Percentiles rank a stretch among this genome's conserved stretches.
These are phyloP conservation scores for Erysiphe pulchra DNA, from an alignment of 2,329 filamentous ascomycete genomes.

Conservation along the genomic window DNA sequence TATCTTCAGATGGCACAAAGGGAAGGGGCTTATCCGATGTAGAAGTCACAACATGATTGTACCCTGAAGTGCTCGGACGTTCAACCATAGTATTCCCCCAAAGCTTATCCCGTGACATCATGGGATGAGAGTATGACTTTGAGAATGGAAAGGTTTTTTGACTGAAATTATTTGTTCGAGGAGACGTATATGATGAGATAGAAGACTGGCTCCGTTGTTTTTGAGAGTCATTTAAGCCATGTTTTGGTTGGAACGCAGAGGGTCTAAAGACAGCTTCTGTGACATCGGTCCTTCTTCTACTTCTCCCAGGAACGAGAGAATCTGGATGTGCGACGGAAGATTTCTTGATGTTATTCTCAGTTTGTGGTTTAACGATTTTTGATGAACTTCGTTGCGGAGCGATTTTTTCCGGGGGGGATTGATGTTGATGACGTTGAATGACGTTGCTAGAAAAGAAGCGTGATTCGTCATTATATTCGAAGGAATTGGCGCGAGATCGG, in stretches of 20 bases:
- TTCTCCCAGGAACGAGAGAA: neutral
- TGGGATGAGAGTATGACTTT: neutral
- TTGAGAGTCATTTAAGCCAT: neutral
- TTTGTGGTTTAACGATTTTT: neutral
- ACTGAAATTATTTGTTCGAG: neutral
- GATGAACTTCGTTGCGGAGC: neutral
- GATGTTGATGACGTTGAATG: neutral
- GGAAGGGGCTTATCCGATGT: constrained; percentile 25
- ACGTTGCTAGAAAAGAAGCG: constrained; percentile 17
- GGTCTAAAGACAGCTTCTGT: neutral
- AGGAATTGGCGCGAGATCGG: constrained; percentile 19
- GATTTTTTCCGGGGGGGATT: neutral
- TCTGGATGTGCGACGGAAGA: neutral
- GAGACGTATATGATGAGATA: neutral
- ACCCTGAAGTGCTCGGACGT: neutral
- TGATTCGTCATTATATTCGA: constrained; percentile 26
- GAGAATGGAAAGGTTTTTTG: neutral
- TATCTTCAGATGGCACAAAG: constrained; percentile 49
- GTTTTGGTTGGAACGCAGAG: neutral
- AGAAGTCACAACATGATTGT: neutral
- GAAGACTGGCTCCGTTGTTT: neutral
- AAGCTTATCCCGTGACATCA: neutral
- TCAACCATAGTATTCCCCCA: neutral
- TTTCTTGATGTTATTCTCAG: neutral
- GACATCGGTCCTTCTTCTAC: neutral